Conservation (phyloP, 768 basidiomycete species). For the Tricholoma saponaceum region DNA sequence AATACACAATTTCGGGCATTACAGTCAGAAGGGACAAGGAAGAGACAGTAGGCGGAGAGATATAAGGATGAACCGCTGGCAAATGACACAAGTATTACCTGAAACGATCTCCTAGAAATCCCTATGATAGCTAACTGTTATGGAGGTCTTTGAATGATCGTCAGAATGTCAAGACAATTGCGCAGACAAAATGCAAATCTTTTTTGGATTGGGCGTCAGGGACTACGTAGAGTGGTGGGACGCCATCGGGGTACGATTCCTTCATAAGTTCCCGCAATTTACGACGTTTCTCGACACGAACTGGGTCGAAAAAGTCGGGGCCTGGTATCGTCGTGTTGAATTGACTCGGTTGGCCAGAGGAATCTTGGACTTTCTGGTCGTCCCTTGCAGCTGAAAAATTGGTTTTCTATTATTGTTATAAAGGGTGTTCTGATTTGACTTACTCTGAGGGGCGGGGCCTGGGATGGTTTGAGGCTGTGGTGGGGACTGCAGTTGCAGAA, state of each 20-base stretch:
- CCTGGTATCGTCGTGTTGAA: not conserved
- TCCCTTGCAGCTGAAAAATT: not conserved
- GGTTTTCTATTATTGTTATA: constrained; percentile 1
- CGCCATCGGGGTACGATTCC: not conserved
- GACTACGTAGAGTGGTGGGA: not conserved
- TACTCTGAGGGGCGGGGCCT: not conserved
- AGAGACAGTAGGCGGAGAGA: not conserved
- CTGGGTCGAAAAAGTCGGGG: not conserved
- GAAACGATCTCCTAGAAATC: not conserved
- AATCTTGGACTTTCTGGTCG: not conserved
- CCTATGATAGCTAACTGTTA: not conserved
- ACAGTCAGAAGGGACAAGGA: constrained; percentile 2
- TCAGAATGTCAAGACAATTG: not conserved
- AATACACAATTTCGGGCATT: constrained; percentile 1
- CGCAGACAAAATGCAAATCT: not conserved
- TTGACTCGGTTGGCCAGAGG: not conserved
- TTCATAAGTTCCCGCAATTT: not conserved
- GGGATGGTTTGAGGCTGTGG: not conserved
- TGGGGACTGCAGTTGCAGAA: constrained; percentile 1
- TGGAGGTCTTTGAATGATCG: not conserved
- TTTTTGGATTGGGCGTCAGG: not conserved
- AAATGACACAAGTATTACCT: not conserved
- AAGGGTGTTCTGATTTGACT: not conserved
- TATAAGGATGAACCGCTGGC: not conserved
- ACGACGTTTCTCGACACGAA: no score